Percentiles rank a stretch among this genome's conserved stretches.
phyloP scores from a whole-genome alignment of 1,284 basidiomycete genomes.

The Microbotryomycetes sp. region DNA sequence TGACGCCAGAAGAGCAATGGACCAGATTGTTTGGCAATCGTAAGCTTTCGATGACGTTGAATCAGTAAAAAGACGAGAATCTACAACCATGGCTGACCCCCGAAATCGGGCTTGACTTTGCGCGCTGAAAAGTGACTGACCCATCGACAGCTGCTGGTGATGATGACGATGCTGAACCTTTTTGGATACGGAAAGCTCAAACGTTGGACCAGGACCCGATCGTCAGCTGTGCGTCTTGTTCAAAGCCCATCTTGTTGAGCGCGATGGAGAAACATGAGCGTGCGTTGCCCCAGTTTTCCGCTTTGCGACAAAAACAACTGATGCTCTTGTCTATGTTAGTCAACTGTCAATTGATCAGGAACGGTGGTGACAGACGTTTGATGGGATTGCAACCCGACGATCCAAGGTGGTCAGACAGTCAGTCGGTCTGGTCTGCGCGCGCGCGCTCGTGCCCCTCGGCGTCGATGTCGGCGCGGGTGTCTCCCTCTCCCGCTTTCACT shows the following conservation, averaged over 20 bases:
- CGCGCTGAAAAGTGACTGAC: no score
- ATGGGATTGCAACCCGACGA: neutral
- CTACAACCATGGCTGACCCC: no score
- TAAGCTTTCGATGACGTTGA: neutral
- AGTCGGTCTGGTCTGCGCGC: neutral
- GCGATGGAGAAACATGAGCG: constrained; percentile 68
- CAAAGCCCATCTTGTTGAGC: constrained; percentile 65
- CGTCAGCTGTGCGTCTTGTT: constrained; percentile 68
- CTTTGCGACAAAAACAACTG: neutral
- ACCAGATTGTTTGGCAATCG: neutral
- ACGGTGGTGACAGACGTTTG: neutral
- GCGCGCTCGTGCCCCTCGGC: neutral
- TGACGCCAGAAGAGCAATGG: neutral
- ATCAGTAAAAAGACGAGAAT: no score
- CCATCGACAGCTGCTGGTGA: no score
- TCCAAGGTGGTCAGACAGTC: neutral
- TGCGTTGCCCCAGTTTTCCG: constrained; percentile 43
- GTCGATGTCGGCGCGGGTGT: no score
- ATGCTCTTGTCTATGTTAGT: neutral
- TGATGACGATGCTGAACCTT: no score
- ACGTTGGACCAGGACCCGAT: constrained; percentile 40
- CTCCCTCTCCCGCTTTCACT: no score
- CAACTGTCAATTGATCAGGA: neutral
- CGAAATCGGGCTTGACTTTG: no score
- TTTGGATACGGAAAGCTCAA: neutral